These are phyloP conservation scores for Phascolomyces articulosus DNA, from an alignment of 371 early-diverging fungal species.

Conservation along the genomic window DNA sequence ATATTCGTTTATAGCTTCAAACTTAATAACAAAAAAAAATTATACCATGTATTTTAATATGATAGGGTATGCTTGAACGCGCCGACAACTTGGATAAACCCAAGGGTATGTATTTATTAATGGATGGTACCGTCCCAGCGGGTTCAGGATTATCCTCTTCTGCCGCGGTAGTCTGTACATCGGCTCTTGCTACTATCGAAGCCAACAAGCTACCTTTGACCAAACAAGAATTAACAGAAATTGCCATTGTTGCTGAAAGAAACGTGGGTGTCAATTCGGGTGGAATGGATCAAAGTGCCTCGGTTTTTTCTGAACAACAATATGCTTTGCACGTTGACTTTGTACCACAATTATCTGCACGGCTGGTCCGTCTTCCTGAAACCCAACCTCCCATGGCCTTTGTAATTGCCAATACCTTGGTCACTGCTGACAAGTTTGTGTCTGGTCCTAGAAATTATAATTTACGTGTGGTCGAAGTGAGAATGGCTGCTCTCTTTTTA, in stretches of 20 bases:
- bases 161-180: conserved; percentile 83
- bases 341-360: conserved; percentile 72
- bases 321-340: conserved; percentile 87
- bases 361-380: conserved; percentile 64
- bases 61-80: conserved; percentile 70
- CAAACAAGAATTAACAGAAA: conserved; percentile 71
- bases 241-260: conserved; percentile 82
- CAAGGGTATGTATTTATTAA: conserved; percentile 67
- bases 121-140: conserved; percentile 83
- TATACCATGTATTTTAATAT: not conserved
- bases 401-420: conserved; percentile 90
- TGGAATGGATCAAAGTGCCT: conserved; percentile 93
- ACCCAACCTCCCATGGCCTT: conserved; percentile 66
- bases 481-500: conserved; percentile 77
- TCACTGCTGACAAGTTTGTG: conserved; percentile 86
- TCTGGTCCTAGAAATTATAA: conserved; percentile 92
- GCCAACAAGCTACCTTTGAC: conserved; percentile 54
- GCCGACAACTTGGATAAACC: conserved; percentile 51
- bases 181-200: conserved; percentile 72
- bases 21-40: no score
- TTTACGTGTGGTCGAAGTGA: conserved; percentile 93
- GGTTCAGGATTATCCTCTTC: conserved; percentile 89
- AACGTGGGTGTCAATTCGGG: conserved; percentile 86
- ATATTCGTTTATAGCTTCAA: not conserved
- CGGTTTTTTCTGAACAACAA: conserved; percentile 75